Conservation (phyloP, 2,329 filamentous ascomycete genomes). For the Cladorrhinum sp. region DNA sequence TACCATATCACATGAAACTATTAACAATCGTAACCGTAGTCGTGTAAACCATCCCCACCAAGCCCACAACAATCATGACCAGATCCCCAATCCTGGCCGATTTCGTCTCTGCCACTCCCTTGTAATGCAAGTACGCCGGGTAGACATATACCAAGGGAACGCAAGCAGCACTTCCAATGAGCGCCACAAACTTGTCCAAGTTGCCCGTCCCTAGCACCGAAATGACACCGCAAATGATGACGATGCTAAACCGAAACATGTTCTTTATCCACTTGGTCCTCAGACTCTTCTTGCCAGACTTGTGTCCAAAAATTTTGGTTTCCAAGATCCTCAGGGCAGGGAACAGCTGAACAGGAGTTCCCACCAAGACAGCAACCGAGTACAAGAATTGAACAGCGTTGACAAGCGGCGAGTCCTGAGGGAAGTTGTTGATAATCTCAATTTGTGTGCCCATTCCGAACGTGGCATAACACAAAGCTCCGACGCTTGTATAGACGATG, state of each 20-base stretch:
- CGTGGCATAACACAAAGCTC: slow-evolving; percentile 70
- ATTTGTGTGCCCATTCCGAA: slow-evolving; percentile 68
- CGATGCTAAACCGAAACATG: slow-evolving; percentile 55
- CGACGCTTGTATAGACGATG: slow-evolving; percentile 68
- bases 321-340: slow-evolving; percentile 71
- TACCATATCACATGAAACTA: slow-evolving; percentile 33
- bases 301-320: slow-evolving; percentile 62
- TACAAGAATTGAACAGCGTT: slow-evolving; percentile 75
- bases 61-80: slow-evolving; percentile 59
- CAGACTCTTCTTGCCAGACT: slow-evolving; percentile 62
- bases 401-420: slow-evolving; percentile 67
- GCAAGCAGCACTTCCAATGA: slow-evolving; percentile 72
- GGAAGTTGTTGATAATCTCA: slow-evolving; percentile 74
- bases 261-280: slow-evolving; percentile 78
- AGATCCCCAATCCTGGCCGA: slow-evolving; percentile 59
- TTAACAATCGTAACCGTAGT: slow-evolving; percentile 57
- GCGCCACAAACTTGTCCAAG: slow-evolving; percentile 70
- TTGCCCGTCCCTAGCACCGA: slow-evolving; percentile 64
- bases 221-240: slow-evolving; percentile 58
- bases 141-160: slow-evolving; percentile 77
- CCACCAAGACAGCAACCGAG: slow-evolving; percentile 69
- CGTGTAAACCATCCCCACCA: slow-evolving; percentile 69
- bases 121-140: slow-evolving; percentile 68
- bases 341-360: slow-evolving; percentile 72
- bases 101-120: slow-evolving; percentile 58